Base-by-base conservation (phyloP, 805 yeast species). In the Metschnikowia chrysomelidarum region DNA sequence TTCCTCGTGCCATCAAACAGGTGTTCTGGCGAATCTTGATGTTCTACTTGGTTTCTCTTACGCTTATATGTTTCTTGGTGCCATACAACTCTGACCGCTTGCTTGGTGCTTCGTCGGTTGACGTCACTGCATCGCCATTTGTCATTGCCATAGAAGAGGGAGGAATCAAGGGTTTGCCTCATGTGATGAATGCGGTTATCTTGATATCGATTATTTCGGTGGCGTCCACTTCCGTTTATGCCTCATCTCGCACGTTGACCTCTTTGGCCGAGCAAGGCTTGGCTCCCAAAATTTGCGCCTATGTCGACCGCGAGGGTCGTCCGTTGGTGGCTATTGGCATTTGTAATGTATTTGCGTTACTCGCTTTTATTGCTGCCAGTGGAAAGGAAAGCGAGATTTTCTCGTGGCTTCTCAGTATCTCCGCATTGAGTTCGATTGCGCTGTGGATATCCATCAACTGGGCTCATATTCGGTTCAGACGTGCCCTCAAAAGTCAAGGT, bases 11-110 rank as follows among this genome's bases (percentile, higher is more conserved):
- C 27, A 76, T 82, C 40, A 84, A 83, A 59, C 89, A 85, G 62
- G 87, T 83, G 3, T 82, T 86, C 62, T 84, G 91, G 89, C 73
- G 93, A 62, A 80, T 85, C 38, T 63, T 80, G 11, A 57, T 82
- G 47, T 84, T 85, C 55, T 86, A 86, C 63, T 68, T 86, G 56
- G 43, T 73, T 62, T 54, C 78, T 62, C 38, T 67, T 72, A 47
- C 75, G 69, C 49, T 68, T 37, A 60, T 68, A 23, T 82, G 88
- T 27, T 76, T 83, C 49, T 66, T 86, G 39, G 91, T 86, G n/a
- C 89, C 91, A 11, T 82, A 70, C 54, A 66, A 47, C 34, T 40
- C 45, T n/a, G 22, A 27, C 2, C 36, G 75, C 41, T 65, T 82
- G 35, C 51, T 75, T 19, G 77, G 64, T 4, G 74, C 75, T 39